Evolutionary conservation across 139 green algal genomes (phyloP), one percentile per base, ranked within the genome.

Genomic region (Coelastrella sp.): DNA sequence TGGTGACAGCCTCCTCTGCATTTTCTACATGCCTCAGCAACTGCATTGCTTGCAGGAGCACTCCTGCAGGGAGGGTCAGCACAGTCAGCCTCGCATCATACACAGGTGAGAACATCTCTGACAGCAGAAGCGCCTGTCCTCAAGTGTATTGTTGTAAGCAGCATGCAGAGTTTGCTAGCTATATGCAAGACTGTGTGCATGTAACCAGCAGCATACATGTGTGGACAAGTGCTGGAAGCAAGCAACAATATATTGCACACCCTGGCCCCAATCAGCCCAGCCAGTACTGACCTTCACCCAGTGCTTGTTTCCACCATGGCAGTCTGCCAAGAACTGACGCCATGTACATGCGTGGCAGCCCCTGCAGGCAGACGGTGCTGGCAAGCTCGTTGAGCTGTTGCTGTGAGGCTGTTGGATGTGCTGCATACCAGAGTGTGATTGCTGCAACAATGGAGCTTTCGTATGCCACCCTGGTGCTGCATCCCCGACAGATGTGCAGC

Each of bases 341-440:
- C n/a, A 75, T 41, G 66, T 48, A 51, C 35, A 23, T 75, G 15
- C 35, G 35, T 6, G 66, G 37, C 19, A 75, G 66, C 8, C 37
- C 35, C 17, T 2, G 66, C 35, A 48, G 66, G 35, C 37, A 75
- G 23, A 43, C 35, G 9, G 37, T 43, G 66, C 66, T 34, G 19
- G 66, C 66, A 25, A 75, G 66, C 23, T 75, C 35, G 25, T 75
- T 27, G 2, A 75, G 66, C 66, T 51, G 66, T 27, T 75, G 17
- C 23, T 48, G 66, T n/a, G 66, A 48, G 17, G 66, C 66, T 43
- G 25, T 3, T 15, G 37, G 66, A 25, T 75, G 37, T 11, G 35
- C 66, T 43, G 17, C n/a, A 17, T 27, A 75, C 35, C 35, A 48
- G 27, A 23, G 23, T 43, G 35, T 75, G 66, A 43, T 75, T 15